Percentiles rank a stretch among this genome's conserved stretches.
Conservation (phyloP, 2,329 filamentous ascomycete genomes). For the Phoma sp. region DNA sequence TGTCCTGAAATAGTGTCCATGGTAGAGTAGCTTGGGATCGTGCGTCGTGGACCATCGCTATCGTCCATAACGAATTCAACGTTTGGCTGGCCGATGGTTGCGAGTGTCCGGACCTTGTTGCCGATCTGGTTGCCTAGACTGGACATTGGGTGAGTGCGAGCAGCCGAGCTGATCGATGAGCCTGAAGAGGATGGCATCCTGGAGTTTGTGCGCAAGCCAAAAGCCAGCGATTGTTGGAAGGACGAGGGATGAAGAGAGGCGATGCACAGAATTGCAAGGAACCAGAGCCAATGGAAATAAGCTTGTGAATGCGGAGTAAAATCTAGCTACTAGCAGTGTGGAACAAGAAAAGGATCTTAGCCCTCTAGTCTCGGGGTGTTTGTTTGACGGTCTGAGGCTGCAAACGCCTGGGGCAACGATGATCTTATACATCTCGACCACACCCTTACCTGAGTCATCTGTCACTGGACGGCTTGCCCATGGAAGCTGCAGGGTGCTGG, state of each 20-base stretch:
- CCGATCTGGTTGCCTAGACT: conserved; percentile 41
- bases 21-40: conserved; percentile 60
- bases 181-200: conserved; percentile 30
- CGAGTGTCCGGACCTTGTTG: conserved; percentile 42
- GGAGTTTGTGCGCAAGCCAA: conserved; percentile 17
- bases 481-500: conserved; percentile 4
- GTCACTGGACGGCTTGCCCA: conserved; percentile 11
- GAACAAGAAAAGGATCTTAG: conserved; percentile 7
- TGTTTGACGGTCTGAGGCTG: conserved; percentile 5
- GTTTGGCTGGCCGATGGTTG: conserved; percentile 45
- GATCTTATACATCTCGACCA: conserved; percentile 11
- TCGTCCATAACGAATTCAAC: conserved; percentile 52
- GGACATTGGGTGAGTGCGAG: conserved; percentile 37
- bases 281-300: conserved; percentile 13
- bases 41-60: conserved; percentile 34
- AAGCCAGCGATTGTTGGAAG: conserved; percentile 12
- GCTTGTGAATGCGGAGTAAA: conserved; percentile 31
- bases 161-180: conserved; percentile 21
- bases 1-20: conserved; percentile 63
- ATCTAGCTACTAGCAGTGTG: conserved; percentile 13
- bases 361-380: conserved; percentile 2
- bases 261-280: conserved; percentile 15
- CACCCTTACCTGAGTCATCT: conserved; percentile 10
- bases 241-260: conserved; percentile 18
- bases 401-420: conserved; percentile 12